Evolutionary conservation across 2,329 filamentous ascomycete genomes (phyloP).

Genomic region (Penicillium janthinellum): DNA sequence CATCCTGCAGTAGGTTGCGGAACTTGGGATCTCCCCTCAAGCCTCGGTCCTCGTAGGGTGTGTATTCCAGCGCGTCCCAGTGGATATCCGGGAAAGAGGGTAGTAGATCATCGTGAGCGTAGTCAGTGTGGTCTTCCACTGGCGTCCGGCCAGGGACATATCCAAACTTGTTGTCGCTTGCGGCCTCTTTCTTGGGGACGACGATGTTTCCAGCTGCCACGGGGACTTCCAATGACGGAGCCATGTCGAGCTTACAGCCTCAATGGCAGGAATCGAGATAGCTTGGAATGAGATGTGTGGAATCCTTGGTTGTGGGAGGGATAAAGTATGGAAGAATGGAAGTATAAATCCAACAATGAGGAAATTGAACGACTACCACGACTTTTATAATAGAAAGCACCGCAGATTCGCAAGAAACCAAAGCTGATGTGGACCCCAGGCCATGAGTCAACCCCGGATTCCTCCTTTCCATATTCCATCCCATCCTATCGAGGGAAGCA

Average conservation of each 20-base stretch:
- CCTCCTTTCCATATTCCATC: constrained; percentile 6
- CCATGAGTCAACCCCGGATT: constrained; percentile 24
- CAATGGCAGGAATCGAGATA: not conserved
- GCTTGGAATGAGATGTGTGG: not conserved
- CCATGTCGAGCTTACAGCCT: constrained; percentile 28
- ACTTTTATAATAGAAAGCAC: constrained; percentile 11
- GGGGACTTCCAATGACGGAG: constrained; percentile 35
- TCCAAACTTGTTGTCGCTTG: constrained; percentile 35
- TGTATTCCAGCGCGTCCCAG: constrained; percentile 53
- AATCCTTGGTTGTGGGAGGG: not conserved
- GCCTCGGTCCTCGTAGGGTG: constrained; percentile 57
- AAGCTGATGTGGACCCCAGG: constrained; percentile 9
- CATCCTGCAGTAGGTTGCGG: constrained; percentile 54
- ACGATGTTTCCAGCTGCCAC: constrained; percentile 15
- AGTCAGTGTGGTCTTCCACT: constrained; percentile 50
- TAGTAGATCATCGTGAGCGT: constrained; percentile 56
- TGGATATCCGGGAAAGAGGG: constrained; percentile 56
- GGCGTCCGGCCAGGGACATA: constrained; percentile 54
- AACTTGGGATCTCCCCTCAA: constrained; percentile 57
- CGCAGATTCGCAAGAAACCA: not conserved
- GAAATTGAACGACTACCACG: not conserved
- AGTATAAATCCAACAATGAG: constrained; percentile 8
- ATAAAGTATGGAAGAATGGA: not conserved
- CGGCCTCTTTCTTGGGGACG: constrained; percentile 23
- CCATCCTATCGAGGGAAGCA: constrained; percentile 3